A percentile compares a stretch with the other conserved stretches of the same genome.
phyloP scores from a whole-genome alignment of 2,329 filamentous ascomycete genomes.

The Magnaporthiopsis rhizophila region DNA sequence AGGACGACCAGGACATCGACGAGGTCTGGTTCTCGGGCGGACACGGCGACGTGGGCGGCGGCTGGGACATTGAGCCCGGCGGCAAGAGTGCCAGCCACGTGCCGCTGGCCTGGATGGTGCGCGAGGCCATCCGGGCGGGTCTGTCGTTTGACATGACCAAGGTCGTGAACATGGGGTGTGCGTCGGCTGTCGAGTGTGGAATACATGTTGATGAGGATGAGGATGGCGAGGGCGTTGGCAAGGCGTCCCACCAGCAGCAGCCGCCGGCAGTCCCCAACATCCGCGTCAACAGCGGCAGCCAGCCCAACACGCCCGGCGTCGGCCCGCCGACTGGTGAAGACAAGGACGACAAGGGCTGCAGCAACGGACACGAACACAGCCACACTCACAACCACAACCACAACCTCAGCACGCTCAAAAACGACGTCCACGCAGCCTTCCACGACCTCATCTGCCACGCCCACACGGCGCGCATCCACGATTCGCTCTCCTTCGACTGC shows the following conservation, averaged over 20 bases:
- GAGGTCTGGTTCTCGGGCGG: conserved; percentile 77
- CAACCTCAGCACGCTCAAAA: no score
- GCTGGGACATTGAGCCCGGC: conserved; percentile 53
- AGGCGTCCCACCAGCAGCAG: neutral
- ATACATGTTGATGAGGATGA: neutral
- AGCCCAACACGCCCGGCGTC: conserved; percentile 10
- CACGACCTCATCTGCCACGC: conserved; percentile 51
- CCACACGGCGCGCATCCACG: conserved; percentile 52
- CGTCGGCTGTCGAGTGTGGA: conserved; percentile 11
- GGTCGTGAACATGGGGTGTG: conserved; percentile 58
- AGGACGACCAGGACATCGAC: conserved; percentile 60
- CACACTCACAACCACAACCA: no score
- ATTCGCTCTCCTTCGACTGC: conserved; percentile 58
- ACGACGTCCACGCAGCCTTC: conserved; percentile 30
- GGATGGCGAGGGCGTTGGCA: neutral
- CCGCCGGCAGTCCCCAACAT: conserved; percentile 21
- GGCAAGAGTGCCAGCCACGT: conserved; percentile 54
- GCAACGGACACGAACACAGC: neutral
- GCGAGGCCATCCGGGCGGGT: conserved; percentile 52
- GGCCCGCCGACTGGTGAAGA: neutral
- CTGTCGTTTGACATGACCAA: conserved; percentile 63
- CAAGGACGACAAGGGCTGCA: neutral
- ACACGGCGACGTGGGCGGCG: conserved; percentile 72
- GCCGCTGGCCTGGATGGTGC: conserved; percentile 60
- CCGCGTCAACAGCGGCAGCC: conserved; percentile 23